phyloP scores from a whole-genome alignment of 2,329 filamentous ascomycete genomes.

The Colletotrichum sp. region DNA sequence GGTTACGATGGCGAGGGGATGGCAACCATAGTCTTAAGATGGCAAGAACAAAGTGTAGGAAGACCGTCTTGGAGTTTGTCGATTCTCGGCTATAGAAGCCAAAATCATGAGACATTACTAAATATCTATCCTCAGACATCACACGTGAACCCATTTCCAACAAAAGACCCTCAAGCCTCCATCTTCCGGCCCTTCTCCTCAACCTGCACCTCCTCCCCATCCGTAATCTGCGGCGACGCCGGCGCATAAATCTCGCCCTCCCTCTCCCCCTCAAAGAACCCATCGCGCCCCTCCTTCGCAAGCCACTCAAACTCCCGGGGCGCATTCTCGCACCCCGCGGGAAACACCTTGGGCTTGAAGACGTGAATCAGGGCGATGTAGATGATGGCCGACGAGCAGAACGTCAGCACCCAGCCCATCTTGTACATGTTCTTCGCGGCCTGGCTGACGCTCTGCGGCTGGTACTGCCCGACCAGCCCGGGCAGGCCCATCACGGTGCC shows the following conservation, averaged over 20 bases:
- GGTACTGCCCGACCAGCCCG: constrained; percentile 30
- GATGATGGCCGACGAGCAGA: constrained; percentile 27
- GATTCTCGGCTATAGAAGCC: accelerated
- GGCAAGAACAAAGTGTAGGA: neutral
- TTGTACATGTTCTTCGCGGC: constrained; percentile 32
- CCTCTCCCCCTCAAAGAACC: constrained; percentile 28
- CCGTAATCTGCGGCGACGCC: constrained; percentile 4
- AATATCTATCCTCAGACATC: neutral
- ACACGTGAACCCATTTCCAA: accelerated
- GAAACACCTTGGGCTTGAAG: constrained; percentile 26
- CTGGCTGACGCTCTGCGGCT: constrained; percentile 26
- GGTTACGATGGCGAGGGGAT: neutral
- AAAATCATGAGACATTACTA: neutral
- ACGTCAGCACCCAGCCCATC: constrained; percentile 34
- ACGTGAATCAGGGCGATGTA: constrained; percentile 26
- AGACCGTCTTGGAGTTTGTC: accelerated
- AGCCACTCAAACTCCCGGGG: constrained; percentile 26
- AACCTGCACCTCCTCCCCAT: neutral
- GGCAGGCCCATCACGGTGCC: constrained; percentile 29
- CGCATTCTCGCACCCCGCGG: constrained; percentile 21
- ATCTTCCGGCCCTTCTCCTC: constrained; percentile 5
- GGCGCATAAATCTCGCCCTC: constrained; percentile 16
- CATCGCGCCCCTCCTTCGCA: constrained; percentile 27
- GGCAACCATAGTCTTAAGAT: neutral
- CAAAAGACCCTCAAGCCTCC: neutral